Base-by-base conservation (phyloP, 495 filamentous ascomycete genomes). In the Cladorrhinum samala region DNA sequence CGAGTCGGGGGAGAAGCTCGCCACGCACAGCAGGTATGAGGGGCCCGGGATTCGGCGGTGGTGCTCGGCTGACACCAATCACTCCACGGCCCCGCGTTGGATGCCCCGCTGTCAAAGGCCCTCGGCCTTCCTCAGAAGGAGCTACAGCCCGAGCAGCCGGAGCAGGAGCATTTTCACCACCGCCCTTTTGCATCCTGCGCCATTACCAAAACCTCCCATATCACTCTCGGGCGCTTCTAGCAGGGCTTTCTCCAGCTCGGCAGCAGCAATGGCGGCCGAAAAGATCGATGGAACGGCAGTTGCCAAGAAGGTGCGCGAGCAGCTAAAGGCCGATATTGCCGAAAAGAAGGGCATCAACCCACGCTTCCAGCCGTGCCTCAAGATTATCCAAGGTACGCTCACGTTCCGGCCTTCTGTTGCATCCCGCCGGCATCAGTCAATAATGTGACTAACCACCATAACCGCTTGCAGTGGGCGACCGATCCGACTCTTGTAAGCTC, bases 261-360 rank as follows among this genome's bases (percentile, higher is more conserved):
- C 53, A 62, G 75, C 72, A 60, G 73, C 74, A 52, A 95, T 94
- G 89, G 81, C 83, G 59, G 92, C 89, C 55, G 80, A 83, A 64
- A 96, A 88, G 76, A 93, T 98, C 64, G 92, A 98, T 74, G 93
- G 93, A 69, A 96, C 87, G 24, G 88, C 87, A 57, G 91, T 96
- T 72, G 94, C 94, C 41, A 91, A 88, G 74, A 80, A 70, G 56
- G 95, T 98, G 63, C 84, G 93, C 46, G 86, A 87, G 70, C 77
- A 76, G 21, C 77, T 98, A 55, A 83, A 84, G 63, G 70, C 70
- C 27, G 83, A 95, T 67, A 95, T 98, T 68, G 81, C 82, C 62
- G 73, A 87, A 63, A 85, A 80, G 60, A 92, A 96, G 70, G 77
- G 81, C 71, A 69, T 73, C 18, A 95, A 95, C 61, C 87, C 91